Evolutionary conservation across 805 yeast genomes (phyloP).

Genomic region (Lachancea dasiensis): DNA sequence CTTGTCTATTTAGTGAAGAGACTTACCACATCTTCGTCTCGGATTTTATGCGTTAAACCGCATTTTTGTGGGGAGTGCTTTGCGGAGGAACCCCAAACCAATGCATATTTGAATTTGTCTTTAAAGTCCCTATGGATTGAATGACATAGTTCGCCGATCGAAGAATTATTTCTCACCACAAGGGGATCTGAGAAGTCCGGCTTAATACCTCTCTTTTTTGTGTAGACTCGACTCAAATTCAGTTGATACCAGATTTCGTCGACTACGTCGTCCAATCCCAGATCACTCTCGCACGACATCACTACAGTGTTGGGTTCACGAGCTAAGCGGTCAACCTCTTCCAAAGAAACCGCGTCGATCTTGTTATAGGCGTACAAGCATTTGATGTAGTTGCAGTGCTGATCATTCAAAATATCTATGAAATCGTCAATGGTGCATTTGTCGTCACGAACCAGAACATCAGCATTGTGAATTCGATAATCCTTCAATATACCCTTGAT

Average conservation of each 20-base stretch:
- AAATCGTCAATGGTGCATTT: slow-evolving; percentile 87
- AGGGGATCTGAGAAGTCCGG: slow-evolving; percentile 87
- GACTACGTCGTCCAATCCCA: slow-evolving; percentile 81
- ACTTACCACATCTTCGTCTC: slow-evolving; percentile 93
- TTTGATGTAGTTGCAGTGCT: slow-evolving; percentile 80
- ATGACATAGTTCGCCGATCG: slow-evolving; percentile 85
- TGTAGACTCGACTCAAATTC: slow-evolving; percentile 71
- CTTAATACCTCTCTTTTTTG: slow-evolving; percentile 76
- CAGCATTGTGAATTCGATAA: slow-evolving; percentile 88
- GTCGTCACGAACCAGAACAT: slow-evolving; percentile 84
- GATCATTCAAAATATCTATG: slow-evolving; percentile 84
- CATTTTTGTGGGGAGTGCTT: slow-evolving; percentile 97
- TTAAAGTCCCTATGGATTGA: slow-evolving; percentile 90
- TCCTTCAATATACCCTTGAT: slow-evolving; percentile 74
- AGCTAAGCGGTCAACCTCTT: slow-evolving; percentile 89
- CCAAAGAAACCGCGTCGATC: slow-evolving; percentile 90
- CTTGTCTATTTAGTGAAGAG: slow-evolving; percentile 64
- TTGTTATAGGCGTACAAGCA: slow-evolving; percentile 93
- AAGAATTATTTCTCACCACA: slow-evolving; percentile 76
- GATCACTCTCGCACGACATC: slow-evolving; percentile 82
- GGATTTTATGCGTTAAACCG: slow-evolving; percentile 74
- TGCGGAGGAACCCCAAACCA: slow-evolving; percentile 95
- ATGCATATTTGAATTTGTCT: slow-evolving; percentile 84
- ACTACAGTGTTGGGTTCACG: slow-evolving; percentile 90
- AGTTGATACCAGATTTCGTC: slow-evolving; percentile 93